Conservation (phyloP, 805 yeast genomes). For the Yueomyces sp. region DNA sequence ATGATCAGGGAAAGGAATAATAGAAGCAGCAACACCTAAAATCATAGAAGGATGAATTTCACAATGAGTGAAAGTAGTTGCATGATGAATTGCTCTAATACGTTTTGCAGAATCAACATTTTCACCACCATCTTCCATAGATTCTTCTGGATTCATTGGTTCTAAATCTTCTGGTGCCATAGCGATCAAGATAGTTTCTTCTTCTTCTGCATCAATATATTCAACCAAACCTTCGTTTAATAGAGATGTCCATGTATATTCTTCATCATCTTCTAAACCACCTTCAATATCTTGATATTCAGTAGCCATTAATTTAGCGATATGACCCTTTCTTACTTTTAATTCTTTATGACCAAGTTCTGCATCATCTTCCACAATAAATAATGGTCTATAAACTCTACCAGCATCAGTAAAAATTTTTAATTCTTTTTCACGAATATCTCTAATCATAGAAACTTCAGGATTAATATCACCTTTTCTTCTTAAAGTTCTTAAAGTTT, state of each 20-base stretch:
- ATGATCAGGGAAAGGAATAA: constrained; percentile 99
- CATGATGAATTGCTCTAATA: constrained; percentile 59
- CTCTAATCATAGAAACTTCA: constrained; percentile 93
- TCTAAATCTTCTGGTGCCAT: constrained; percentile 97
- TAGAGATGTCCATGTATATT: constrained; percentile 75
- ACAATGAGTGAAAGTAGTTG: constrained; percentile 91
- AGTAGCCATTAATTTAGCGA: constrained; percentile 50
- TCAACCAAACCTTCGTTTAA: constrained; percentile 82
- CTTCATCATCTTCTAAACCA: constrained; percentile 38
- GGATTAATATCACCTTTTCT: constrained; percentile 93
- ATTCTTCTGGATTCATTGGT: constrained; percentile 36
- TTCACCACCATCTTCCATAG: constrained; percentile 29
- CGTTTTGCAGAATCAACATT: constrained; percentile 48
- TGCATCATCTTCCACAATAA: constrained; percentile 79
- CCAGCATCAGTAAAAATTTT: constrained; percentile 97
- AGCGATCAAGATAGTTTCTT: constrained; percentile 95
- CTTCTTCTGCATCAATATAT: constrained; percentile 97
- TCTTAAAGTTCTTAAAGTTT: constrained; percentile 80
- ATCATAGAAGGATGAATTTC: constrained; percentile 99
- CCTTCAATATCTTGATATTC: constrained; percentile 45
- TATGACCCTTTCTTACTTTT: constrained; percentile 73
- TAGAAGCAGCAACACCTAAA: constrained; percentile 95
- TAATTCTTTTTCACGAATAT: constrained; percentile 92
- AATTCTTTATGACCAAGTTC: constrained; percentile 54
- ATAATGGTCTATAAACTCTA: constrained; percentile 92